Conservation (phyloP, 2,329 filamentous ascomycete species). For the Penicillium sp. region DNA sequence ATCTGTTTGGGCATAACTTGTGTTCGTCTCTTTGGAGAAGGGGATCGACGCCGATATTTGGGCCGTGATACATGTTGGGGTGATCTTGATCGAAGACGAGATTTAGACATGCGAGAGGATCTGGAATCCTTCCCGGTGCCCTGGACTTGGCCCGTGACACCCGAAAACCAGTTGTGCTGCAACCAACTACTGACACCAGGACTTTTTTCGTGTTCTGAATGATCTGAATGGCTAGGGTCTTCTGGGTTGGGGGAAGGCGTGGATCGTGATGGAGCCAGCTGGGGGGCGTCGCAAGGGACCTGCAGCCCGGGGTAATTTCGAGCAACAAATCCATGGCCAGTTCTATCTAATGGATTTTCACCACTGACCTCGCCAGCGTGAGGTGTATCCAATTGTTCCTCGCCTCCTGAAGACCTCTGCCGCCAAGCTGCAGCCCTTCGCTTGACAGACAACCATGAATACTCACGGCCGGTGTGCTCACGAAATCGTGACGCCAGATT, state of each 20-base stretch:
- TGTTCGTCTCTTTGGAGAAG: not conserved
- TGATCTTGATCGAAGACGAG: not conserved
- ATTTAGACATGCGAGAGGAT: not conserved
- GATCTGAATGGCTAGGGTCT: not conserved
- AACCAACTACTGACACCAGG: not conserved
- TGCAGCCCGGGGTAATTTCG: too few relatives aligned
- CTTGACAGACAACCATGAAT: slow-evolving; percentile 9
- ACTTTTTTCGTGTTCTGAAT: not conserved
- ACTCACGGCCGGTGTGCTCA: not conserved
- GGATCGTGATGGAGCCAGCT: not conserved
- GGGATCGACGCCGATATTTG: not conserved
- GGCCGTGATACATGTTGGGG: not conserved
- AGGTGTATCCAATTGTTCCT: not conserved
- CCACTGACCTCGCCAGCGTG: not conserved
- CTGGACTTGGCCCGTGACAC: not conserved
- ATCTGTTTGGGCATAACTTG: not conserved
- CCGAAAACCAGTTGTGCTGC: not conserved
- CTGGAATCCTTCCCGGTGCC: not conserved
- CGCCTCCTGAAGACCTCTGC: not conserved
- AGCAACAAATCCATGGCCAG: not conserved
- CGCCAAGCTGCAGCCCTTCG: not conserved
- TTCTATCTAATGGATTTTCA: not conserved
- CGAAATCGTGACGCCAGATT: not conserved
- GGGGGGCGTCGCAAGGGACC: not conserved
- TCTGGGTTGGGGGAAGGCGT: not conserved